Conservation (phyloP, 768 basidiomycete species). For the Tremella fuciformis region DNA sequence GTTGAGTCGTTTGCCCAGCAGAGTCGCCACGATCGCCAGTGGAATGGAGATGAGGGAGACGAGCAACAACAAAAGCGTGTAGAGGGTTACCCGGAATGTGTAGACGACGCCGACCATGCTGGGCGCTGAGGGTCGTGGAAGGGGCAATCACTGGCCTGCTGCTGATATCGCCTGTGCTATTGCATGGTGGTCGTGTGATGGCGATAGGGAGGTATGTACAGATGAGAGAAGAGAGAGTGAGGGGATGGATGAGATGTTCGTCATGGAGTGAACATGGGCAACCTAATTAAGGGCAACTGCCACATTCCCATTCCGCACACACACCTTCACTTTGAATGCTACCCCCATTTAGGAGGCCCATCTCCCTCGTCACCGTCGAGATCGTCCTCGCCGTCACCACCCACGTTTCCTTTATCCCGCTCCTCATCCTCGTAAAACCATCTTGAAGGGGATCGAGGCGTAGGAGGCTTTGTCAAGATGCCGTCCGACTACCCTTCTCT, state of each 20-base stretch:
- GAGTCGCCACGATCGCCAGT: slow-evolving; percentile 63
- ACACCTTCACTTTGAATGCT: too few relatives aligned
- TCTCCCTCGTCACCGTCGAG: background rate
- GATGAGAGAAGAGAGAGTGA: too few relatives aligned
- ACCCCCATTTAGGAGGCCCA: background rate
- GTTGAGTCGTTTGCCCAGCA: slow-evolving; percentile 59
- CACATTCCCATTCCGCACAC: background rate
- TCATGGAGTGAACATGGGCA: background rate
- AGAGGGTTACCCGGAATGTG: slow-evolving; percentile 64
- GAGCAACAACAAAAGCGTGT: slow-evolving; percentile 66
- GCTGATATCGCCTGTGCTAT: too few relatives aligned
- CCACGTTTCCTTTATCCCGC: background rate
- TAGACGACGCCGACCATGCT: slow-evolving; percentile 56
- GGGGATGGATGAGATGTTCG: background rate
- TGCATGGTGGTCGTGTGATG: too few relatives aligned
- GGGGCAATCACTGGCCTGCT: too few relatives aligned
- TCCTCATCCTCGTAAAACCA: too few relatives aligned
- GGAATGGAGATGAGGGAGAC: slow-evolving; percentile 69
- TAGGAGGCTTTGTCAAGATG: slow-evolving; percentile 55
- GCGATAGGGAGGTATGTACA: too few relatives aligned
- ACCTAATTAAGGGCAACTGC: slow-evolving; percentile 3
- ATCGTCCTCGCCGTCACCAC: background rate
- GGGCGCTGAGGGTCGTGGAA: too few relatives aligned
- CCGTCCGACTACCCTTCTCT: slow-evolving; percentile 76
- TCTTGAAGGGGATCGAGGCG: too few relatives aligned